phyloP scores from a whole-genome alignment of 768 basidiomycete genomes.

The Amanita brunnescens region DNA sequence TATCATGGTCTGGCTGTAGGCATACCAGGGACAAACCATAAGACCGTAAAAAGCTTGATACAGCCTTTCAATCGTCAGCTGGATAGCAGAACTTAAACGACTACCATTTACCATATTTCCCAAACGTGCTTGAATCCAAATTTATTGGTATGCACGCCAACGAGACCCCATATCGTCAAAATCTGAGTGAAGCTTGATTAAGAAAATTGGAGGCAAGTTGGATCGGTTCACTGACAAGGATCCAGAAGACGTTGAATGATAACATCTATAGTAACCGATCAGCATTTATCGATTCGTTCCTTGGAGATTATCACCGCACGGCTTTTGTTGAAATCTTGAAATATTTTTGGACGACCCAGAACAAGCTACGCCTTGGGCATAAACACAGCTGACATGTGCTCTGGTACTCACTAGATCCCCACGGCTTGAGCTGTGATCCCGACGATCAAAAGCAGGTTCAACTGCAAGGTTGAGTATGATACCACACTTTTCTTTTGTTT shows the following conservation, averaged over 20 bases:
- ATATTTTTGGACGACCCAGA: conserved; percentile 63
- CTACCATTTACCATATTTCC: conserved; percentile 56
- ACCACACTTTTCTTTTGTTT: conserved; percentile 38
- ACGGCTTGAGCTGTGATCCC: conserved; percentile 56
- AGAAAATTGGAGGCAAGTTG: background rate
- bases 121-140: conserved; percentile 81
- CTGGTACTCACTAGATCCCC: conserved; percentile 51
- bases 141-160: conserved; percentile 63
- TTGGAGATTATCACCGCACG: conserved; percentile 22
- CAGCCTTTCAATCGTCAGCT: conserved; percentile 30
- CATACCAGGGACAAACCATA: conserved; percentile 74
- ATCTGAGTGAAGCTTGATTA: conserved; percentile 26
- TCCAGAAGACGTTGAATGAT: conserved; percentile 64
- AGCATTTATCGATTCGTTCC: background rate
- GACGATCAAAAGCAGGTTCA: conserved; percentile 59
- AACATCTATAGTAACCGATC: conserved; percentile 42
- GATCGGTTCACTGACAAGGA: conserved; percentile 36
- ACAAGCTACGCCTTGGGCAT: conserved; percentile 30
- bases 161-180: conserved; percentile 65
- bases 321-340: conserved; percentile 57
- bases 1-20: conserved; percentile 79
- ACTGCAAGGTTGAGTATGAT: conserved; percentile 61
- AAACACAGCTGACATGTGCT: background rate
- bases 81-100: background rate
- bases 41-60: conserved; percentile 67